These are phyloP conservation scores for Protea cynaroides DNA, from an alignment of 164 flowering plant species.

Conservation along the genomic window DNA sequence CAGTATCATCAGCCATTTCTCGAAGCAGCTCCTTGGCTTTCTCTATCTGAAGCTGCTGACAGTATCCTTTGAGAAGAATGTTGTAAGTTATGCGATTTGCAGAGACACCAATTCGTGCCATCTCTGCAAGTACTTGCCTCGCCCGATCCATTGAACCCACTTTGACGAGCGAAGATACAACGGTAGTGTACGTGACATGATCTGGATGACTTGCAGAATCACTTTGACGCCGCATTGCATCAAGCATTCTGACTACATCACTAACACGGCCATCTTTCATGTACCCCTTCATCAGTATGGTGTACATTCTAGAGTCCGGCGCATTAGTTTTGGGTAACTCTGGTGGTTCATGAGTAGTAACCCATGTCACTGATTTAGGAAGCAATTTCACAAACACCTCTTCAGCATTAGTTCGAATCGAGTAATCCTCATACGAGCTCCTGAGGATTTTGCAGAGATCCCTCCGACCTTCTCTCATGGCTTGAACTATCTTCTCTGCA, in stretches of 20 bases:
- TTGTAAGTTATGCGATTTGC: conserved; percentile 90
- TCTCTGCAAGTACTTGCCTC: conserved; percentile 67
- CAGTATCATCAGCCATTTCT: conserved; percentile 59
- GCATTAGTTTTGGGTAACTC: conserved; percentile 43
- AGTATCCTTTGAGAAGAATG: conserved; percentile 88
- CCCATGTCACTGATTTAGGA: conserved; percentile 32
- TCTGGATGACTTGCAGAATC: conserved; percentile 75
- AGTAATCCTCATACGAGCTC: conserved; percentile 25
- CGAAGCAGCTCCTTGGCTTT: conserved; percentile 63
- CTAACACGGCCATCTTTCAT: conserved; percentile 66
- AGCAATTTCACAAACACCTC: conserved; percentile 57
- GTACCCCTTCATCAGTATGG: conserved; percentile 95
- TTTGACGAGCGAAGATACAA: conserved; percentile 75
- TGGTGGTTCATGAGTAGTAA: conserved; percentile 37
- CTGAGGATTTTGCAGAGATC: conserved; percentile 68
- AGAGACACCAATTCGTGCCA: conserved; percentile 63
- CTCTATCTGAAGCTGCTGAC: conserved; percentile 69
- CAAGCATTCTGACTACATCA: conserved; percentile 73
- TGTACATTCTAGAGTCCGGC: conserved; percentile 81
- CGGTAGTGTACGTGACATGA: conserved; percentile 87
- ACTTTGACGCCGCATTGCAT: conserved; percentile 77
- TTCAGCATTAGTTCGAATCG: conserved; percentile 14
- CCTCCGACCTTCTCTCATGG: conserved; percentile 76
- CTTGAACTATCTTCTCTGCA: conserved; percentile 80
- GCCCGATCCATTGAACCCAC: conserved; percentile 84